Evolutionary conservation across 2,329 filamentous ascomycete genomes (phyloP), one percentile per base, ranked within the genome.

Genomic region (Bisporella sp.): DNA sequence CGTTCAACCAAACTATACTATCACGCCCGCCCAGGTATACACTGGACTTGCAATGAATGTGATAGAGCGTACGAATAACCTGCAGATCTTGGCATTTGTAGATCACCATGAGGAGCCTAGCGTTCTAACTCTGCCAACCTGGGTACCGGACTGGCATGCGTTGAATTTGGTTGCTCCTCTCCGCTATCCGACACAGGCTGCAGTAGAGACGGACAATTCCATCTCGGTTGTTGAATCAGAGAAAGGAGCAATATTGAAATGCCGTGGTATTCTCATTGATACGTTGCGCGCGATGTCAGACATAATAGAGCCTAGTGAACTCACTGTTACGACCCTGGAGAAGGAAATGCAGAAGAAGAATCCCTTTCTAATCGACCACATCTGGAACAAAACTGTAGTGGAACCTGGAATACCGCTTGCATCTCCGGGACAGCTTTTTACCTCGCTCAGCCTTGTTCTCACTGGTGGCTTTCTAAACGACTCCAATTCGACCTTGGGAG

Each of bases 81-180:
- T 54, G 8, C 46, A 51, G 29, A 49, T 54, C 35, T 31, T 54
- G 31, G 49, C 52, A 12, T 51, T 51, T 41, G 52, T 54, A 13
- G 52, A 54, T 47, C 52, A 54, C 45, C 49, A 46, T 29, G 52
- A 54, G 41, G 52, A 54, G 46, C 35, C 49, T 45, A 45, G 47
- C 6, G 7, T 45, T n/a, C 29, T 48, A 12, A 30, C 11, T 44
- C 31, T 55, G 31, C 53, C 53, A 11, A 52, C 39, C 37, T 55
- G 53, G 53, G 53, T 55, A 31, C 53, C 53, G 21, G 53, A 52
- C 37, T 55, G 53, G 53, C 50, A 50, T 48, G 49, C 52, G 12
- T 42, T 51, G 40, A 51, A 51, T 39, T 29, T 49, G 29, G 46
- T 49, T 39, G 52, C 52, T 43, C 49, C 49, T 30, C 46, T 54